Evolutionary conservation across 129 eudicot species (phyloP).

Genomic region (Apium graveolens): DNA sequence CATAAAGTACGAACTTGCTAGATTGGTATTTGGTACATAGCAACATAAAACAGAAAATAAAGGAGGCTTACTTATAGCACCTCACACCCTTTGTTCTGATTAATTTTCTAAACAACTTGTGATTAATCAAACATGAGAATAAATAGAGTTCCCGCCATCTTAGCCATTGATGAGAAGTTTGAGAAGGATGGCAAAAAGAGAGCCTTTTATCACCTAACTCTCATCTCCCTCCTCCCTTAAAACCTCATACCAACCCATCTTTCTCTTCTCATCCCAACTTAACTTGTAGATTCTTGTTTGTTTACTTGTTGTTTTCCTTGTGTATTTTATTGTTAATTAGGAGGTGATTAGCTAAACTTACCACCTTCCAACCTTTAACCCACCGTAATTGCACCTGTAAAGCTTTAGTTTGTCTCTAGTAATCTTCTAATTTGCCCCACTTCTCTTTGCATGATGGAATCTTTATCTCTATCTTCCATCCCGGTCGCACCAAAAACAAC

Average conservation of each 20-base stretch:
- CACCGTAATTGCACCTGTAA: slow-evolving; percentile 39
- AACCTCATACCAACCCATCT: slow-evolving; percentile 33
- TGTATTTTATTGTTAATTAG: slow-evolving; percentile 22
- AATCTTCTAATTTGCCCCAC: slow-evolving; percentile 21
- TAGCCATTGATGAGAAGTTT: slow-evolving; percentile 20
- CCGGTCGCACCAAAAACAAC: slow-evolving; percentile 22
- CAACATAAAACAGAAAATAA: neutral
- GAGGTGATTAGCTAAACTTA: slow-evolving; percentile 43
- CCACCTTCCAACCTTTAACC: slow-evolving; percentile 39
- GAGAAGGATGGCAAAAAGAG: slow-evolving; percentile 55
- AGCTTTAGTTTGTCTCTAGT: slow-evolving; percentile 35
- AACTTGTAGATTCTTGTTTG: slow-evolving; percentile 39
- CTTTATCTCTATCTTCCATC: slow-evolving; percentile 56
- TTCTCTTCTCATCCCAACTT: slow-evolving; percentile 39
- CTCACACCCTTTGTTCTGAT: slow-evolving; percentile 32
- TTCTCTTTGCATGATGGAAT: slow-evolving; percentile 66
- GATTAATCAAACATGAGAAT: neutral
- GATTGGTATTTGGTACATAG: neutral
- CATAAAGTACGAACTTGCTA: neutral
- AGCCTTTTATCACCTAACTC: slow-evolving; percentile 54
- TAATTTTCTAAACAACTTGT: neutral
- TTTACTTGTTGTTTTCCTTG: slow-evolving; percentile 31
- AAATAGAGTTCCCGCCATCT: slow-evolving; percentile 47
- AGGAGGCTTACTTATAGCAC: neutral
- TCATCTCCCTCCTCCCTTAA: slow-evolving; percentile 47